Base-by-base conservation (phyloP, 495 filamentous ascomycete genomes). In the Neurospora intermedia region DNA sequence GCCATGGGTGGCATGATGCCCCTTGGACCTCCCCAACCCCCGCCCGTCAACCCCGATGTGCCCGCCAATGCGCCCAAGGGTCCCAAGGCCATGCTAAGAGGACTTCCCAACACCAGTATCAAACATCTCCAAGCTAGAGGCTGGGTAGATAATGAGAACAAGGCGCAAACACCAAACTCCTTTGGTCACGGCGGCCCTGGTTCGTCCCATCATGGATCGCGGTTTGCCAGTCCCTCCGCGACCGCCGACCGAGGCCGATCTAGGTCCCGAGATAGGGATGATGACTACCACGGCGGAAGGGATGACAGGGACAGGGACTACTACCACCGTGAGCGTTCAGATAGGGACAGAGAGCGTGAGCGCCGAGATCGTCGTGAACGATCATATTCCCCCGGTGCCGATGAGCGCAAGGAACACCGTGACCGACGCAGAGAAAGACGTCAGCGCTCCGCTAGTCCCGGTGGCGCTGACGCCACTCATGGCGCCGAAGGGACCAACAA, bases 81-180 rank as follows among this genome's bases (percentile, higher is more conserved):
- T 2, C 96, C 96, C 3, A 94, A 96, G 81, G 96, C 96, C 20
- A 94, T 98, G 90, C 85, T 96, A 74, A 89, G 95, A 77, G 94
- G 94, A 20, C 86, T 91, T 27, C 90, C 92, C 70, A 94, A 94
- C 81, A 92, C 90, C 62, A 91, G 90, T 80, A 86, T 89, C 76
- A 80, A 80, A 71, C 81, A 84, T 72, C 79, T 88, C 59, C 84
- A 85, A 80, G 85, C 83, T 46, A 80, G 86, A 73, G 84, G 84
- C 72, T 82, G 79, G 76, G 82, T 85, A 20, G 77, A 79, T 69
- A 81, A 83, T 74, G 78, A 81, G 70, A 79, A 80, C 66, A 80
- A 78, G 73, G 76, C 78, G 20, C 76, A 78, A 35, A 83, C 80
- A 71, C 78, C 80, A 31, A 80, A 77, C 59, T 62, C 54, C 15